Conservation (phyloP, 2,329 filamentous ascomycete genomes). For the Microdochium nivale region DNA sequence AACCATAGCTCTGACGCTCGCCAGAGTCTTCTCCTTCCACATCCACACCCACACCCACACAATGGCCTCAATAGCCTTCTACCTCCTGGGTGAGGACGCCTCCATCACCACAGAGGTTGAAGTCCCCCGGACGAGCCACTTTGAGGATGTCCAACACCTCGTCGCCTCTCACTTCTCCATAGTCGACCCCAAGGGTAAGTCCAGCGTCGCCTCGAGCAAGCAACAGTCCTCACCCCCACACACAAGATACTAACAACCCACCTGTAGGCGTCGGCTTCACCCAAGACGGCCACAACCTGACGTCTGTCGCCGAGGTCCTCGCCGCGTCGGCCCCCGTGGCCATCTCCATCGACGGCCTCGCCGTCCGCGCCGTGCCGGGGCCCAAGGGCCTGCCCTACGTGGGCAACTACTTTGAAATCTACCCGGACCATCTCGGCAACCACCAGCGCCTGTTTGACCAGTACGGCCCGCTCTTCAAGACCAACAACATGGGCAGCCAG, state of each 20-base stretch:
- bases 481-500: slow-evolving; percentile 39
- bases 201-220: no score
- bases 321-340: slow-evolving; percentile 23
- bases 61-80: slow-evolving; percentile 30
- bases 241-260: no score
- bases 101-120: slow-evolving; percentile 27
- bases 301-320: slow-evolving; percentile 24
- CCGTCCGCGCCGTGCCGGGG: slow-evolving; percentile 40
- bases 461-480: slow-evolving; percentile 43
- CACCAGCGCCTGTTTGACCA: slow-evolving; percentile 43
- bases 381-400: slow-evolving; percentile 37
- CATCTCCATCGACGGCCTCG: slow-evolving; percentile 39
- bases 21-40: slow-evolving; percentile 1
- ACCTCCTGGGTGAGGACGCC: slow-evolving; percentile 30
- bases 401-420: slow-evolving; percentile 46
- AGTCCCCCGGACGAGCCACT: slow-evolving; percentile 21
- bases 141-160: slow-evolving; percentile 27
- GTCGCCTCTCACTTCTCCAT: slow-evolving; percentile 33
- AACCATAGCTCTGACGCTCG: background rate
- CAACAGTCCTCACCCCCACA: no score
- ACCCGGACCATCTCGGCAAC: slow-evolving; percentile 49
- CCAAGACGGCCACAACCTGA: slow-evolving; percentile 19
- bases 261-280: slow-evolving; percentile 31
- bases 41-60: slow-evolving; percentile 4
- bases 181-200: slow-evolving; percentile 29